Evolutionary conservation across 2,329 filamentous ascomycete species (phyloP).

Genomic region (Xylariaceae sp.): DNA sequence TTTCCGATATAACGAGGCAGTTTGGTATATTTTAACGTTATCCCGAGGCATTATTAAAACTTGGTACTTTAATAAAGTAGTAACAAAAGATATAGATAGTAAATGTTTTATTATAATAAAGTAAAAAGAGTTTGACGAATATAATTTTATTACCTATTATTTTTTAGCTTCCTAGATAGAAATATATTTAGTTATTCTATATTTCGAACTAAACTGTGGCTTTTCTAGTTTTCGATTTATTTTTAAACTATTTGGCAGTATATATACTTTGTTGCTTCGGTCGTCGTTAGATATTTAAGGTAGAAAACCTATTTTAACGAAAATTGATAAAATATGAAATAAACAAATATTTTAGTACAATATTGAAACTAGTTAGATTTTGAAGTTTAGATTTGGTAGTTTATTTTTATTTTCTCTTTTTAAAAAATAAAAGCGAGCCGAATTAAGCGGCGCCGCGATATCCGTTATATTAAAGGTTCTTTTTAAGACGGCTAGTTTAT

Average conservation of each 20-base stretch:
- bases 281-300: not conserved
- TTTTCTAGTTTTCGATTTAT: not conserved
- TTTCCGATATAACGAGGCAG: not conserved
- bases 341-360: not conserved
- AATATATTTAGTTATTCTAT: not conserved
- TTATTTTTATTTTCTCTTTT: too few relatives aligned
- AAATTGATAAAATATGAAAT: too few relatives aligned
- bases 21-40: not conserved
- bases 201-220: not conserved
- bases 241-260: not conserved
- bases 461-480: too few relatives aligned
- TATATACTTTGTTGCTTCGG: not conserved
- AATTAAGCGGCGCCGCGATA: too few relatives aligned
- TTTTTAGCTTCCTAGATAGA: not conserved
- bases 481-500: too few relatives aligned
- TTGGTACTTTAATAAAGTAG: not conserved
- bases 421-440: too few relatives aligned
- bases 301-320: too few relatives aligned
- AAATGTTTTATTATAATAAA: not conserved
- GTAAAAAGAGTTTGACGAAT: too few relatives aligned
- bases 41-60: not conserved
- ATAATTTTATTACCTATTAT: too few relatives aligned
- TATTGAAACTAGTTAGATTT: not conserved
- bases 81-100: not conserved
- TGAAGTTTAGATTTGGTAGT: not conserved